A percentile compares a stretch with the other conserved stretches of the same genome.
Conservation (phyloP, 139 green algal species). For the Pleodorina starrii region DNA sequence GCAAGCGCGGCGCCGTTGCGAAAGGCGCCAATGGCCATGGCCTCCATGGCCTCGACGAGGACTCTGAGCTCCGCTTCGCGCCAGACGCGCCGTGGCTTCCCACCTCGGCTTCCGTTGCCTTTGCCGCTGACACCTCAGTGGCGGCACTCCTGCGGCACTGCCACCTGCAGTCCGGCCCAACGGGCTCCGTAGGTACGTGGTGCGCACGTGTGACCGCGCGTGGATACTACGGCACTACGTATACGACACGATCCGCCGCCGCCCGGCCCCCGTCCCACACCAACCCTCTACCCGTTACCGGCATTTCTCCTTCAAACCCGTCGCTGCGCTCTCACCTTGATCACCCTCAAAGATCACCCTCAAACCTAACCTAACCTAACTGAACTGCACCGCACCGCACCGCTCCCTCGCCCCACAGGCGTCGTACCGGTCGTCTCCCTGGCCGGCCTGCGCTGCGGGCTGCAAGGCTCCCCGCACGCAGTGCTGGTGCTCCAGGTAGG, state of each 20-base stretch:
- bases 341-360: not conserved
- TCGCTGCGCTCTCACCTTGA: not conserved
- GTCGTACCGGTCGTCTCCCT: not conserved
- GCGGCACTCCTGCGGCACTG: not conserved
- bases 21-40: not conserved
- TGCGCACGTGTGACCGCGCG: not conserved
- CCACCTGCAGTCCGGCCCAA: not conserved
- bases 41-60: not conserved
- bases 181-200: not conserved
- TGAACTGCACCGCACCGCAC: not conserved
- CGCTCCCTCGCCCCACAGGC: not conserved
- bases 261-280: not conserved
- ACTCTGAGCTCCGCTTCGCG: not conserved
- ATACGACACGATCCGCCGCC: too few species aligned
- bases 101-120: not conserved
- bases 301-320: not conserved
- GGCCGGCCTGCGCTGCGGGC: not conserved
- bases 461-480: not conserved
- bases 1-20: not conserved
- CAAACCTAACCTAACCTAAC: not conserved
- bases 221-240: not conserved
- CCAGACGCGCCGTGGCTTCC: too few species aligned
- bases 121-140: not conserved
- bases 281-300: not conserved
- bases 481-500: constrained; percentile 31